Percentiles rank a stretch among this genome's conserved stretches.
phyloP scores from a whole-genome alignment of 345 rosid species.

The Punica granatum region DNA sequence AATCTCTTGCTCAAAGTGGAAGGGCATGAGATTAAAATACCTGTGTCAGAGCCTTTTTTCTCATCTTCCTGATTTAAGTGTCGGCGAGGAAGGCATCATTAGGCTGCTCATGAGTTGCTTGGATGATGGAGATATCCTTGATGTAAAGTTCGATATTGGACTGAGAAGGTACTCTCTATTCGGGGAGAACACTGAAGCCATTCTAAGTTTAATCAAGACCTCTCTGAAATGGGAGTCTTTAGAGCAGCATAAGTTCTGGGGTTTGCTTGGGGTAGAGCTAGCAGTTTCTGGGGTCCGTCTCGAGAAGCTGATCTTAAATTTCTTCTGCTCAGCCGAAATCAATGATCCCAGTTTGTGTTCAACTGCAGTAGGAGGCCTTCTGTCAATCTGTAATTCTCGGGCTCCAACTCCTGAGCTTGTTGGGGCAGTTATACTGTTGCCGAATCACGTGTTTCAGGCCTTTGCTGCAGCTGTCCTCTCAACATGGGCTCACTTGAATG shows the following conservation, averaged over 20 bases:
- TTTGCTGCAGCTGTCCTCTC: constrained; percentile 36
- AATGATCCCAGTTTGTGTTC: constrained; percentile 27
- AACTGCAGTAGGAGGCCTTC: constrained; percentile 41
- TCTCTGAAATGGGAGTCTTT: constrained; percentile 34
- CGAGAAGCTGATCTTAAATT: constrained; percentile 37
- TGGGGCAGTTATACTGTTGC: constrained; percentile 34
- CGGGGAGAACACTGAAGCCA: constrained; percentile 29
- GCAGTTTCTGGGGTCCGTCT: constrained; percentile 25
- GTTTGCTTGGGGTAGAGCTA: constrained; percentile 45
- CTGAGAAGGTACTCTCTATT: constrained; percentile 29
- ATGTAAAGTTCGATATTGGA: constrained; percentile 37
- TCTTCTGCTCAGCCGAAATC: constrained; percentile 26
- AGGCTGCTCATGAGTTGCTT: constrained; percentile 27
- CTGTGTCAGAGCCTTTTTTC: constrained; percentile 23
- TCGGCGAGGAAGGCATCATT: constrained; percentile 21
- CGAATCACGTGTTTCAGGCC: constrained; percentile 30
- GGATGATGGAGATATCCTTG: constrained; percentile 35
- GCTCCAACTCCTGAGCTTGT: constrained; percentile 44
- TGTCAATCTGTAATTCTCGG: constrained; percentile 27
- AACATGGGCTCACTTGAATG: constrained; percentile 34
- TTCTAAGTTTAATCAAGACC: constrained; percentile 25
- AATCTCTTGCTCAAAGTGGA: constrained; percentile 28
- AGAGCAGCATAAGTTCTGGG: constrained; percentile 52
- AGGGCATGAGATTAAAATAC: constrained; percentile 16
- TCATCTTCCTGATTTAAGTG: constrained; percentile 36